Base-by-base conservation (phyloP, 139 green algal genomes). In the Tetradesmus obliquus region DNA sequence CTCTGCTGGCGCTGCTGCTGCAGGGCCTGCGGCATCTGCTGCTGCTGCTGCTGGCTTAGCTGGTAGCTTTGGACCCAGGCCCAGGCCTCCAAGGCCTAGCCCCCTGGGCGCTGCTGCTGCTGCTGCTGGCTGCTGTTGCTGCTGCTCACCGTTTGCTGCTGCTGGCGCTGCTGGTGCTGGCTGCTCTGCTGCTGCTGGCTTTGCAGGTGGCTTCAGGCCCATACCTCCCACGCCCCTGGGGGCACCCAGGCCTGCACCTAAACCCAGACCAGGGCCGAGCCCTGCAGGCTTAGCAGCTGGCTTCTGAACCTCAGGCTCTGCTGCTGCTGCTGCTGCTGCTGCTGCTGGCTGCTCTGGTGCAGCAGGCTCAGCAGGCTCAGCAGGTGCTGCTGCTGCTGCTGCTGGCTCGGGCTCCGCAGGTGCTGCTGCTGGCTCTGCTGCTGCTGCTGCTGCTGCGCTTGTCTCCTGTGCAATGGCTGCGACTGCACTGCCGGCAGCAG, bases 111-210 rank as follows among this genome's bases (percentile, higher is more conserved):
- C 69, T 90, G 86, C 62, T 82, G 85, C 85, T 89, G 85, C 85
- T 82, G 62, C 85, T 51, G 85, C 6, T 51, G 20, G 83, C 83
- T 88, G 62, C 85, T 89, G 66, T n/a, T 82, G 85, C 5, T 58
- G 84, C 84, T 66, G 53, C 8, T 53, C 76, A n/a, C 76, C 53
- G 53, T 32, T 86, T 57, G 32, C 74, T 85, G 71, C 66, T 83
- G 74, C 76, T 87, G 88, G 32, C 87, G 88, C 55, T 87, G 88
- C 88, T 86, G 88, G 81, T 87, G 88, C 88, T 86, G 88, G 81
- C 88, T 83, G 55, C 20, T 17, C 13, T 87, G 54, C 71, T 86
- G 88, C 76, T 84, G 87, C 54, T 84, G 87, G 32, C 20, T 62
- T n/a, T 54, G 45, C 53, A 82, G 88, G 76, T 45, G 88, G 88